These are phyloP conservation scores for Kwoniella dendrophila DNA, from an alignment of 768 basidiomycete species.

Conservation along the genomic window DNA sequence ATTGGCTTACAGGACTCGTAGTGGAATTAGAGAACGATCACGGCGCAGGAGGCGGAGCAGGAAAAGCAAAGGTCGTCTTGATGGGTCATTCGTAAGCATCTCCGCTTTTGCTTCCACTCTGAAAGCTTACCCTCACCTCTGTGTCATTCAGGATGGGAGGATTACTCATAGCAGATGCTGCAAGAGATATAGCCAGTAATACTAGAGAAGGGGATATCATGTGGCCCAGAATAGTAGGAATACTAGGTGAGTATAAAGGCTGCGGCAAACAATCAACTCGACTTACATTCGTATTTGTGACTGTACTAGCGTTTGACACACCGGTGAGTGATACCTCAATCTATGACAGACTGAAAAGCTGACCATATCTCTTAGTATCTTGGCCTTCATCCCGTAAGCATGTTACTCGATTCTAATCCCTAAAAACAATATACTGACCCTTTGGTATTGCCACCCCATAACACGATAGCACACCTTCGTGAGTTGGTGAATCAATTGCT, in stretches of 20 bases:
- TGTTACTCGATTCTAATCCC: neutral
- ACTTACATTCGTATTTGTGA: too few species aligned
- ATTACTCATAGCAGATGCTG: constrained; percentile 78
- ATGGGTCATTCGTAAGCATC: constrained; percentile 68
- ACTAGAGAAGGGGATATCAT: constrained; percentile 69
- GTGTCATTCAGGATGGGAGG: constrained; percentile 79
- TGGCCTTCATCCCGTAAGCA: constrained; percentile 71
- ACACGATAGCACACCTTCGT: constrained; percentile 40
- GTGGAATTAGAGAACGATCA: constrained; percentile 80
- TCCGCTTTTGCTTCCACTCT: neutral
- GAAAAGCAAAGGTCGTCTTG: constrained; percentile 71
- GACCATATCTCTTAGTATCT: constrained; percentile 66
- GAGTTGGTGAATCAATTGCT: constrained; percentile 13
- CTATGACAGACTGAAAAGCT: too few species aligned
- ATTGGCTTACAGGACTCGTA: constrained; percentile 87
- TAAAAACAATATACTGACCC: neutral
- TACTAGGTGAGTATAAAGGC: constrained; percentile 43
- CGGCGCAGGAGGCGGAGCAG: constrained; percentile 65
- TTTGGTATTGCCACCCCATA: neutral
- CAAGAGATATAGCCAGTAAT: constrained; percentile 71
- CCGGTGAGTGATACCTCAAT: constrained; percentile 72
- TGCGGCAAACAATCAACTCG: too few species aligned
- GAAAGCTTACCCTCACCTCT: neutral
- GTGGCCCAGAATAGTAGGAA: constrained; percentile 84
- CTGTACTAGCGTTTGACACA: constrained; percentile 88